These are phyloP conservation scores for Vitis riparia DNA, from an alignment of 164 flowering plant genomes.

Conservation along the genomic window DNA sequence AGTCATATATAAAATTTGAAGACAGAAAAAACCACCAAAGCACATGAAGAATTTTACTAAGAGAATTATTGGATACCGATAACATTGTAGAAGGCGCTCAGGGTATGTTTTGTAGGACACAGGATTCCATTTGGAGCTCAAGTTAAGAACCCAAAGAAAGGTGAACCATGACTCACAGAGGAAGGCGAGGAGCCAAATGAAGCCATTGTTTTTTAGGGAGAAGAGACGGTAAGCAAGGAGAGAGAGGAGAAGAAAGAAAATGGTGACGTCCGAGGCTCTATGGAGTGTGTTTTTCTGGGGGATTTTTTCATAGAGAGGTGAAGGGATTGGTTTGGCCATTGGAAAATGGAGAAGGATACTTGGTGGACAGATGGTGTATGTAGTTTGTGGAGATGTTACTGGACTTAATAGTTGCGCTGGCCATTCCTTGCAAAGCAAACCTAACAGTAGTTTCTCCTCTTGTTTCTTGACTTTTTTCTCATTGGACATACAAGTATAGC, in stretches of 20 bases:
- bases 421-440: no score
- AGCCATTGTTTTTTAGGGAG: conserved; percentile 20
- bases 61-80: background rate
- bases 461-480: no score
- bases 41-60: no score
- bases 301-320: conserved; percentile 30
- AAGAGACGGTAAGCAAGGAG: conserved; percentile 49
- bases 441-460: no score
- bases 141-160: conserved; percentile 37
- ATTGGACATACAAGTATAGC: no score
- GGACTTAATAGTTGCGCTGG: no score
- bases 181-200: conserved; percentile 48
- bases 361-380: no score
- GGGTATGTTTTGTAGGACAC: conserved; percentile 40
- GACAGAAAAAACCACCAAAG: no score
- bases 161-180: conserved; percentile 58
- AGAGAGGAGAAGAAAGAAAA: conserved; percentile 42
- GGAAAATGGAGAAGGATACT: background rate
- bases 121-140: conserved; percentile 44
- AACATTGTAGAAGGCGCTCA: conserved; percentile 38
- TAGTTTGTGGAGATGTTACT: no score
- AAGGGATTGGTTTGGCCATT: conserved; percentile 19
- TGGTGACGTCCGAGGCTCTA: conserved; percentile 24
- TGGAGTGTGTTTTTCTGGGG: conserved; percentile 16
- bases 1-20: background rate